Conservation (phyloP, 257 asterid species). For the Capsicum baccatum region DNA sequence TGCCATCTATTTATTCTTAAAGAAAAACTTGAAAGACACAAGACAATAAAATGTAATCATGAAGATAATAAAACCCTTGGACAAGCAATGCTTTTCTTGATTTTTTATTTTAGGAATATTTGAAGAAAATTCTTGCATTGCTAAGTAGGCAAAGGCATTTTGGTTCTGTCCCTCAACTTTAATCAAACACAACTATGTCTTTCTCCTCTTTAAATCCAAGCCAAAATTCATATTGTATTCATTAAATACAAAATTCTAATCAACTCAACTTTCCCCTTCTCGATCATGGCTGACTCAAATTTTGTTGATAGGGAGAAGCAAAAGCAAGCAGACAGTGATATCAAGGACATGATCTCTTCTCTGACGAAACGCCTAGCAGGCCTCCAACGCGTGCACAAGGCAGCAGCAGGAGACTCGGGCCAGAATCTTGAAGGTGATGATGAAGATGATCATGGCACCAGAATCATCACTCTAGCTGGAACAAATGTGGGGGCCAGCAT, state of each 20-base stretch:
- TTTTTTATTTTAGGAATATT: slow-evolving; percentile 10
- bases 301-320: slow-evolving; percentile 44
- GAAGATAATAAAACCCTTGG: slow-evolving; percentile 37
- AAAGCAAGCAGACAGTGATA: slow-evolving; percentile 58
- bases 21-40: slow-evolving; percentile 28
- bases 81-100: slow-evolving; percentile 55
- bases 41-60: slow-evolving; percentile 25
- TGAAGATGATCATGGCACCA: slow-evolving; percentile 55
- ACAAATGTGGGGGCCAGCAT: slow-evolving; percentile 86
- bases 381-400: slow-evolving; percentile 54
- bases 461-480: slow-evolving; percentile 83
- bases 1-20: not conserved
- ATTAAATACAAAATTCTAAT: not conserved
- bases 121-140: slow-evolving; percentile 48
- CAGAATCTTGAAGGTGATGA: slow-evolving; percentile 33
- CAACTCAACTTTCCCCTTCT: not conserved
- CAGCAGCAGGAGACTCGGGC: slow-evolving; percentile 39
- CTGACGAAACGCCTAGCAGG: slow-evolving; percentile 58
- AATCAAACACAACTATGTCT: not conserved
- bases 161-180: slow-evolving; percentile 32
- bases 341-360: slow-evolving; percentile 60
- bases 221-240: slow-evolving; percentile 24
- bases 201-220: slow-evolving; percentile 40
- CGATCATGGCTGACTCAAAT: slow-evolving; percentile 42
- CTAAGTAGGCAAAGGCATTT: slow-evolving; percentile 38